phyloP scores from a whole-genome alignment of 73 alveolate species.

The Uronychia setigera region DNA sequence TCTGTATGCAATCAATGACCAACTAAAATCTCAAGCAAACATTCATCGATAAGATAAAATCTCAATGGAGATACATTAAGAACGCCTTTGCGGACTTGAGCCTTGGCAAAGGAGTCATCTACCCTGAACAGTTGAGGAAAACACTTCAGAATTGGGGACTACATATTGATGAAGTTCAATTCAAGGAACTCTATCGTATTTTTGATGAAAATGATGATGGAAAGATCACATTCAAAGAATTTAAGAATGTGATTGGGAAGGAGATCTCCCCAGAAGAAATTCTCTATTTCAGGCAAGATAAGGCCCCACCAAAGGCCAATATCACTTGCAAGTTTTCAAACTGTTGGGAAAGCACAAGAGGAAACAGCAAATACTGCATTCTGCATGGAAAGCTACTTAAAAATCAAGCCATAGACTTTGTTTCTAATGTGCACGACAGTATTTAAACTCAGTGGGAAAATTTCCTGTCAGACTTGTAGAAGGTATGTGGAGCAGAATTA shows the following conservation, averaged over 20 bases:
- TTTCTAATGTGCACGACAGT: no score
- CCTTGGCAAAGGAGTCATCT: conserved; percentile 20
- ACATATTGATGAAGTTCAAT: conserved; percentile 5
- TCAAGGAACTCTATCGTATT: neutral
- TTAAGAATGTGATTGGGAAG: conserved; percentile 20
- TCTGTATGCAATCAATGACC: neutral
- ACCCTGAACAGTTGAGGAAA: conserved; percentile 5
- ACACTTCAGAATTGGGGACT: conserved; percentile 38
- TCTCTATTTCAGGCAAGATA: conserved; percentile 30
- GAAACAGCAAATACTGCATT: conserved; percentile 18
- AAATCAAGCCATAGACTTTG: neutral
- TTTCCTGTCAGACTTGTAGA: no score
- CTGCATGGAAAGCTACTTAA: conserved; percentile 26
- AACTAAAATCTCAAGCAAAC: neutral
- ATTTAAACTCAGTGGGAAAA: no score
- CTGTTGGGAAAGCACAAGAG: conserved; percentile 38
- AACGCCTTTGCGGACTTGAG: conserved; percentile 39
- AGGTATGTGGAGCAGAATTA: no score
- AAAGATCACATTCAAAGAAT: conserved; percentile 22
- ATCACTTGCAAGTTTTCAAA: conserved; percentile 19
- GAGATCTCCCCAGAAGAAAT: conserved; percentile 50
- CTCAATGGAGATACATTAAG: conserved; percentile 40
- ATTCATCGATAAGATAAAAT: conserved; percentile 12
- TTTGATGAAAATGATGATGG: conserved; percentile 48
- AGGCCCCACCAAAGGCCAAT: neutral